Conservation (phyloP, 2,329 filamentous ascomycete species). For the Aphanocladium album region DNA sequence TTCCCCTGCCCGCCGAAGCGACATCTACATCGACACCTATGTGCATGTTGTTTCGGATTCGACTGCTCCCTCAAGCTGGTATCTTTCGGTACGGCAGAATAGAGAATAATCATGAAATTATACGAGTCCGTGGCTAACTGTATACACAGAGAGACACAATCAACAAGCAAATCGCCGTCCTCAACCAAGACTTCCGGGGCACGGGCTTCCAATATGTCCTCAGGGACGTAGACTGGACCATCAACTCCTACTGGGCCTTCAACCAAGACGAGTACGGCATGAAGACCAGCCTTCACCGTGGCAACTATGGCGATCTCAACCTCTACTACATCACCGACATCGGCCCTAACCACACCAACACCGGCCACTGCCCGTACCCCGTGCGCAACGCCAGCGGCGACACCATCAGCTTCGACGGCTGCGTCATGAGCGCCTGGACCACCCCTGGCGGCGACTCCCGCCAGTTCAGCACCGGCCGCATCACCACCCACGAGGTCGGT, state of each 20-base stretch:
- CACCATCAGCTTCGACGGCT: not conserved
- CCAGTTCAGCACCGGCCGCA: not conserved
- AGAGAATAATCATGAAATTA: no score
- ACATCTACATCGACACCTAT: no score
- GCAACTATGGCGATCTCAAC: slow-evolving; percentile 37
- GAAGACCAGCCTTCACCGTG: slow-evolving; percentile 39
- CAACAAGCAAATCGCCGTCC: slow-evolving; percentile 16
- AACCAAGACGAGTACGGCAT: slow-evolving; percentile 32
- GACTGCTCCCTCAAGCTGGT: no score
- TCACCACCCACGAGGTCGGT: slow-evolving; percentile 5
- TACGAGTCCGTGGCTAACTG: not conserved
- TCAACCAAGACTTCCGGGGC: slow-evolving; percentile 38
- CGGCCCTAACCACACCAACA: not conserved
- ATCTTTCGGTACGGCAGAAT: no score
- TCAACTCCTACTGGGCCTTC: slow-evolving; percentile 38
- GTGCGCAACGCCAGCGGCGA: not conserved
- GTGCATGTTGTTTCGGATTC: no score
- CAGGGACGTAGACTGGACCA: slow-evolving; percentile 35
- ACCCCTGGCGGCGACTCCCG: not conserved
- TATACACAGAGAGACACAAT: not conserved
- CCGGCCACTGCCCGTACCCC: not conserved
- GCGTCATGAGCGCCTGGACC: not conserved
- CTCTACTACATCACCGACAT: slow-evolving; percentile 36
- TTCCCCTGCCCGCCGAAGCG: no score
- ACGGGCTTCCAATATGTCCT: slow-evolving; percentile 40